A percentile compares a stretch with the other conserved stretches of the same genome.
Conservation (phyloP, 1,284 basidiomycete genomes). For the Cryptococcus amylolentus region DNA sequence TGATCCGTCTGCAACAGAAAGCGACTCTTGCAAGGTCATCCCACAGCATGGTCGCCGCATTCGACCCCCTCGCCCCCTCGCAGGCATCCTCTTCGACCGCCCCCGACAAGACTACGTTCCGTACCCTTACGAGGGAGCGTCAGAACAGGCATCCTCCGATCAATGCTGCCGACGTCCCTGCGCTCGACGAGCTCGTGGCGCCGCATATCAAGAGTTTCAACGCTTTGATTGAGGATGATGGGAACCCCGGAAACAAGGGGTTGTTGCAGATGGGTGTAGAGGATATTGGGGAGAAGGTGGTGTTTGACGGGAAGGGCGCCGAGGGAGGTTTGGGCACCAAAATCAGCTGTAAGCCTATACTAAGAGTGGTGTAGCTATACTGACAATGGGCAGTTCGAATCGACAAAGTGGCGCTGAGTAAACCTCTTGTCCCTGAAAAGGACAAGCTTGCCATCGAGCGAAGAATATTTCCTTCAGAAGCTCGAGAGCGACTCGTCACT, state of each 20-base stretch:
- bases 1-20: neutral
- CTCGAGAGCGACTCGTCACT: conserved; percentile 85
- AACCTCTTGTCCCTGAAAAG: conserved; percentile 83
- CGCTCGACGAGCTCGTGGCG: conserved; percentile 86
- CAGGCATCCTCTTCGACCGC: conserved; percentile 26
- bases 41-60: conserved; percentile 17
- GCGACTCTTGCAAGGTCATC: neutral
- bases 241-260: conserved; percentile 63
- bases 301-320: conserved; percentile 72
- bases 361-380: neutral
- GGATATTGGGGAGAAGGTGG: conserved; percentile 83
- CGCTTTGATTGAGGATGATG: conserved; percentile 78
- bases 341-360: conserved; percentile 63
- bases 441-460: conserved; percentile 72
- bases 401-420: conserved; percentile 75
- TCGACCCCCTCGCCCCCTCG: conserved; percentile 44
- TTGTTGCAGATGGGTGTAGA: conserved; percentile 74
- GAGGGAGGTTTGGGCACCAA: conserved; percentile 70
- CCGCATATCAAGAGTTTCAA: conserved; percentile 98
- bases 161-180: conserved; percentile 67
- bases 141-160: conserved; percentile 74
- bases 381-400: conserved; percentile 68
- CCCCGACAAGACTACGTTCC: conserved; percentile 57
- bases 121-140: conserved; percentile 79
- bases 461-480: conserved; percentile 84